Percentiles rank a stretch among this genome's conserved stretches.
These are phyloP conservation scores for Suzukiozyma palmioleophila DNA, from an alignment of 1,139 yeast genomes.

Conservation along the genomic window DNA sequence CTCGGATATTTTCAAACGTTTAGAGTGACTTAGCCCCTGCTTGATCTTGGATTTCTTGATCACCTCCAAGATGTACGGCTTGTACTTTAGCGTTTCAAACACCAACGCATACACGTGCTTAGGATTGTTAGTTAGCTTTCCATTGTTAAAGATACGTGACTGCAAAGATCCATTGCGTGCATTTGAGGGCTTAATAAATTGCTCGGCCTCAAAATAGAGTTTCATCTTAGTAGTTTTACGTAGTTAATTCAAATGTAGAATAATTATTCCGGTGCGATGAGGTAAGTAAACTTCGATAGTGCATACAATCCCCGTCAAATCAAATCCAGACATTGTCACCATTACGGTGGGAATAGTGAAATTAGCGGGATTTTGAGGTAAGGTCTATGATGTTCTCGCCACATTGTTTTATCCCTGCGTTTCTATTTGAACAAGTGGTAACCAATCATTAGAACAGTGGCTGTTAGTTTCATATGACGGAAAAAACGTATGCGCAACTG, in stretches of 20 bases:
- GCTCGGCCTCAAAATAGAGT: constrained; percentile 60
- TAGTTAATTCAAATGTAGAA: not conserved
- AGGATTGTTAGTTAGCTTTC: constrained; percentile 42
- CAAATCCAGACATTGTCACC: not conserved
- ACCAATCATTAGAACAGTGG: too few species aligned
- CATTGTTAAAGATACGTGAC: constrained; percentile 58
- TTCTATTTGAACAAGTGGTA: too few species aligned
- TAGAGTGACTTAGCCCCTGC: constrained; percentile 24
- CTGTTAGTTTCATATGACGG: too few species aligned
- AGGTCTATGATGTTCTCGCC: too few species aligned
- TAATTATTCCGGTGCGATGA: not conserved
- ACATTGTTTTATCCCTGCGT: too few species aligned
- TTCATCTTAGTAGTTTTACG: constrained; percentile 35
- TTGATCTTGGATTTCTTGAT: constrained; percentile 65
- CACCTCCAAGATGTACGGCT: constrained; percentile 55
- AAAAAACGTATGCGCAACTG: too few species aligned
- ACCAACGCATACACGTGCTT: constrained; percentile 84
- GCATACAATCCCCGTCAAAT: not conserved
- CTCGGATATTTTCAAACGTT: constrained; percentile 38
- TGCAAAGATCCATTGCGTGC: constrained; percentile 48
- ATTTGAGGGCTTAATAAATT: constrained; percentile 28
- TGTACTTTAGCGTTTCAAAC: constrained; percentile 68
- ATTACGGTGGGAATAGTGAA: too few species aligned
- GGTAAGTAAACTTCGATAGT: not conserved
- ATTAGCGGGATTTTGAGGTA: too few species aligned